Evolutionary conservation across 129 eudicot species (phyloP), one percentile per base, ranked within the genome.

Genomic region (Lactuca saligna): DNA sequence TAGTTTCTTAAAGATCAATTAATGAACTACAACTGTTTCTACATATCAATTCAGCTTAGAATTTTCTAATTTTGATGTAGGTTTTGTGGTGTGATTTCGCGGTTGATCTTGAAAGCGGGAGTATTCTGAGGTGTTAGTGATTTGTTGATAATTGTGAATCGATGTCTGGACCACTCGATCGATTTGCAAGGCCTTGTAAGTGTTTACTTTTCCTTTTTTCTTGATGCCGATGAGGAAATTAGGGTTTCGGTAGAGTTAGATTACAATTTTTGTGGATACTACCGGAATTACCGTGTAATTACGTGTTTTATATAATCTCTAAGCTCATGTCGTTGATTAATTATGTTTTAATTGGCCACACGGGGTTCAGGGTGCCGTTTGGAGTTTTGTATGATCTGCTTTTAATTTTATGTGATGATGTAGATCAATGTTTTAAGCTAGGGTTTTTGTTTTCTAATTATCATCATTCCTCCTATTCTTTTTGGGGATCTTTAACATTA

Each of bases 141-240:
- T 42, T 41, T 17, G 37, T 49, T 50, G 66, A 17, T 51, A 69
- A 38, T 61, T 39, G 57, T 38, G 79, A 63, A 17, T 65, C 80
- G 57, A 91, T 91, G 97, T 91, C 97, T 34, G 97, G 96, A 76
- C 91, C 90, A 14, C 81, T 88, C 42, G 94, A 91, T 84, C 88
- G 96, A 64, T 86, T 91, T 70, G 96, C 96, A 5, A 82, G 88
- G 77, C 94, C 97, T 49, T 88, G 97, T 91, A 57, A 88, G 96
- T 85, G 58, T 15, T n/a, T 17, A 12, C 44, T 4, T 67, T 49
- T 66, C 25, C 15, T 20, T 39, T 72, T 35, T 17, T 50, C 9
- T 60, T 50, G 39, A 37, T 20, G n/a, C 20, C 7, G 6, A 49
- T n/a, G 59, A 8, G 49, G 20, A 14, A 67, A 31, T 55, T 72